Evolutionary conservation across 208 protist genomes (phyloP), one percentile per base, ranked within the genome.

Genomic region (Wallacemonas rigidus): DNA sequence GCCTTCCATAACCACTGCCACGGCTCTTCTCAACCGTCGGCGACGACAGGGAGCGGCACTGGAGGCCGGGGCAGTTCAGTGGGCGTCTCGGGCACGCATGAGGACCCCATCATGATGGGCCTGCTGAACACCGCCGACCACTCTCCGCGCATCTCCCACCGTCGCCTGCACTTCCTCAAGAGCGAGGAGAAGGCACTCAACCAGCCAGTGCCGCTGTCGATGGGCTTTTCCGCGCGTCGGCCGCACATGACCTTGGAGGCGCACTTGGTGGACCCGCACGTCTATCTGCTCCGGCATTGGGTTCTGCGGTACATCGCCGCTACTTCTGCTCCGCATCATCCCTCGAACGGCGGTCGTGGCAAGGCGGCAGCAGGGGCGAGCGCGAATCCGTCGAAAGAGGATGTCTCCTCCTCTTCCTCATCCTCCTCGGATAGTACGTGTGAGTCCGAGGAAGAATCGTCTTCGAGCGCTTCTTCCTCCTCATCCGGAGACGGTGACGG

Each of bases 251-350:
- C 81, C 14, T 91, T 91, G 60, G 72, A 79, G 17, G 80, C 83
- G 3, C 85, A 94, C 61, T 72, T 91, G 1, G 75, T 88, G 12
- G 89, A 96, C 58, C 80, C 84, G 9, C 85, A 93, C 61, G 83
- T 77, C 43, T 96, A 96, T 75, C 26, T 93, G 50, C 64, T 94
- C 58, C 82, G 80, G 5, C 77, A 86, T 7, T 96, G 91, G 89
- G 89, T 89, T 35, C 74, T 96, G 36, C 74, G 88, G 41, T 77
- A 82, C 41, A 91, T 94, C n/a, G 86, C 82, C 4, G 80, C 60
- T 0, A 38, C 50, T 36, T 65, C 60, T 3, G 26, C 60, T 9
- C 60, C 60, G 7, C 60, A 48, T 7, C 60, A 51, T 15, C 11
- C 9, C 5, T 6, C 53, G 15, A 57, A 57, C 14, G 53, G 14